phyloP scores from a whole-genome alignment of 192 early-diverging fungal genomes.

The Jimgerdemannia lactiflua region DNA sequence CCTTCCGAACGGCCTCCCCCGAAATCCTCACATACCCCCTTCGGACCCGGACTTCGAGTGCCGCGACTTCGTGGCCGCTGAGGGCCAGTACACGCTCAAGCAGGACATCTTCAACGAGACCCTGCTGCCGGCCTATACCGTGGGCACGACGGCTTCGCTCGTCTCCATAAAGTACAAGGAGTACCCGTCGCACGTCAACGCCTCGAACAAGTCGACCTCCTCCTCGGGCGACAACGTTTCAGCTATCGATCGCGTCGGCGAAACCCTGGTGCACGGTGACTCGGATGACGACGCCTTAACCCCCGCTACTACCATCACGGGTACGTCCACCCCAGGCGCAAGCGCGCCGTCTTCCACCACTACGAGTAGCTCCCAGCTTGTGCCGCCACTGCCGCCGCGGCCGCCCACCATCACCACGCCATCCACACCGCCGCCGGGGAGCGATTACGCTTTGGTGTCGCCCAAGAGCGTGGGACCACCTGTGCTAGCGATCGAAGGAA shows the following conservation, averaged over 20 bases:
- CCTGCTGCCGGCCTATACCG: slow-evolving; percentile 38
- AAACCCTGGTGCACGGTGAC: not conserved
- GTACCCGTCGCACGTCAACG: slow-evolving; percentile 18
- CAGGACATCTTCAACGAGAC: slow-evolving; percentile 47
- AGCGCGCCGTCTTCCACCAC: not conserved
- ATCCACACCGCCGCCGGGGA: not conserved
- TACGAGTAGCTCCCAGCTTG: not conserved
- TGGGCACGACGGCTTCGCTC: slow-evolving; percentile 46
- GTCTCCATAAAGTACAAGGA: slow-evolving; percentile 61
- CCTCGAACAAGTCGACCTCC: not conserved
- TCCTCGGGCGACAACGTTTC: not conserved
- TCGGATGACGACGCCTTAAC: not conserved
- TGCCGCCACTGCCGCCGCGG: too few species aligned
- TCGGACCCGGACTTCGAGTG: slow-evolving; percentile 39
- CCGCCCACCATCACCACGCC: not conserved
- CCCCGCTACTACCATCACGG: not conserved
- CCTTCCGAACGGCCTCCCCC: not conserved
- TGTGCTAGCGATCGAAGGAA: not conserved
- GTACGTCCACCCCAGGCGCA: not conserved
- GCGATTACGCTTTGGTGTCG: not conserved
- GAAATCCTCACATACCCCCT: slow-evolving; percentile 17
- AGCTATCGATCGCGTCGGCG: not conserved
- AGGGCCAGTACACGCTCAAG: slow-evolving; percentile 44
- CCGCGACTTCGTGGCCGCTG: slow-evolving; percentile 45
- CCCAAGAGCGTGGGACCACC: not conserved